phyloP scores from a whole-genome alignment of 2,329 filamentous ascomycete genomes.

The Colletotrichum sp. region DNA sequence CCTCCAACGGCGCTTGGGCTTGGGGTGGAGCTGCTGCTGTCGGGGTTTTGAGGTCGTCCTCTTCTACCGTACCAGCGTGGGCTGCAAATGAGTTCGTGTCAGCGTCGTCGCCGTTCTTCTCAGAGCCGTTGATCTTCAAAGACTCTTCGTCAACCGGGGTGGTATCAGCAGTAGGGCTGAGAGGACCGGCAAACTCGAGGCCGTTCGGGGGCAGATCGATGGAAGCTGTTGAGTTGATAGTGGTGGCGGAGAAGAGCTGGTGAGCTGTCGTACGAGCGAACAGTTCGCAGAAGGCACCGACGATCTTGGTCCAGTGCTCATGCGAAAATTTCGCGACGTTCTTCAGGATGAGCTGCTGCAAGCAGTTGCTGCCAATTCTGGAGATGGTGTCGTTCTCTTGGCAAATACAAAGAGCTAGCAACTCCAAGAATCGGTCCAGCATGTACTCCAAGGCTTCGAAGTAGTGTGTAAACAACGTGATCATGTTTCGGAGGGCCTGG shows the following conservation, averaged over 20 bases:
- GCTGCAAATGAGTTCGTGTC: conserved; percentile 33
- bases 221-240: conserved; percentile 57
- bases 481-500: conserved; percentile 96
- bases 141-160: conserved; percentile 56
- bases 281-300: conserved; percentile 92
- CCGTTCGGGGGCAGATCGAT: conserved; percentile 59
- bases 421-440: conserved; percentile 95
- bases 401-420: conserved; percentile 94
- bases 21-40: conserved; percentile 27
- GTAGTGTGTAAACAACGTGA: conserved; percentile 97
- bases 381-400: conserved; percentile 99
- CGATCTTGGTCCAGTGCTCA: conserved; percentile 92
- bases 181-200: conserved; percentile 51
- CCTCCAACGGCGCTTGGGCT: conserved; percentile 69
- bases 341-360: conserved; percentile 95
- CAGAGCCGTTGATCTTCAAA: conserved; percentile 64
- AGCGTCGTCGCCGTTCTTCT: conserved; percentile 40
- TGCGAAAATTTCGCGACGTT: conserved; percentile 91
- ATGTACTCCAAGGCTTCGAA: conserved; percentile 97
- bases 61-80: conserved; percentile 32
- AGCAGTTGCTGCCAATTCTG: conserved; percentile 95
- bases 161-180: conserved; percentile 45
- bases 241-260: conserved; percentile 88
- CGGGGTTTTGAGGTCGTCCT: conserved; percentile 38
- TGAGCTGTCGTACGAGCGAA: conserved; percentile 95